Evolutionary conservation across 1,284 basidiomycete genomes (phyloP).

Genomic region (Sphaerobolus stellatus): DNA sequence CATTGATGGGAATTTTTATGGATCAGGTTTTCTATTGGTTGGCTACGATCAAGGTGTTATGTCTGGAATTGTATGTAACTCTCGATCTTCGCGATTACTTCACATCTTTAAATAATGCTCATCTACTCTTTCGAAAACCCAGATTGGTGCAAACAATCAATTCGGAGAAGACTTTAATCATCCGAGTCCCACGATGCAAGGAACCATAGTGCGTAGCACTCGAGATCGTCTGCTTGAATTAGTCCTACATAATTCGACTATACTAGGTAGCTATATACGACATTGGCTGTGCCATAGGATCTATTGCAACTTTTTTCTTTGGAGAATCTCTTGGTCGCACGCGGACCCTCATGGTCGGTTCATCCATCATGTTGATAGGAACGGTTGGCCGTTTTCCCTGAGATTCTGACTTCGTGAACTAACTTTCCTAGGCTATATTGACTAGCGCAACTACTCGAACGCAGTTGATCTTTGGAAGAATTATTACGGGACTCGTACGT

Average conservation of each 20-base stretch:
- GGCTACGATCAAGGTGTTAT: conserved; percentile 50
- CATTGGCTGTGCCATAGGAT: conserved; percentile 42
- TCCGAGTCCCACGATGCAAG: conserved; percentile 40
- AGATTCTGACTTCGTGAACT: not conserved
- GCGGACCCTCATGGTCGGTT: conserved; percentile 43
- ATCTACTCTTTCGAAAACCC: not conserved
- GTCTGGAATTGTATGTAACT: conserved; percentile 40
- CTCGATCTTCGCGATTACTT: not conserved
- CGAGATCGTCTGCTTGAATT: conserved; percentile 13
- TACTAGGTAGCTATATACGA: conserved; percentile 25
- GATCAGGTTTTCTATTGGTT: too few species aligned
- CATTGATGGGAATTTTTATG: conserved; percentile 16
- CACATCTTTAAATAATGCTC: not conserved
- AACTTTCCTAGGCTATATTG: conserved; percentile 32
- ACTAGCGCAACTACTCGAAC: conserved; percentile 40
- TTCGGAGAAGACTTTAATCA: conserved; percentile 42
- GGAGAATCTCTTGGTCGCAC: conserved; percentile 43
- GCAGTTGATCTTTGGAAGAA: conserved; percentile 51
- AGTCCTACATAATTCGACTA: not conserved
- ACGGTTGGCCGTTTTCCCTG: conserved; percentile 28
- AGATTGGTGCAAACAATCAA: conserved; percentile 45
- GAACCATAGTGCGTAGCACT: conserved; percentile 42
- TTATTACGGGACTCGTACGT: conserved; percentile 49
- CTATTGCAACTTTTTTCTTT: conserved; percentile 40
- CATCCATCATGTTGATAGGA: conserved; percentile 46